Base-by-base conservation (phyloP, 2,329 filamentous ascomycete species). In the Xylaria sp. region DNA sequence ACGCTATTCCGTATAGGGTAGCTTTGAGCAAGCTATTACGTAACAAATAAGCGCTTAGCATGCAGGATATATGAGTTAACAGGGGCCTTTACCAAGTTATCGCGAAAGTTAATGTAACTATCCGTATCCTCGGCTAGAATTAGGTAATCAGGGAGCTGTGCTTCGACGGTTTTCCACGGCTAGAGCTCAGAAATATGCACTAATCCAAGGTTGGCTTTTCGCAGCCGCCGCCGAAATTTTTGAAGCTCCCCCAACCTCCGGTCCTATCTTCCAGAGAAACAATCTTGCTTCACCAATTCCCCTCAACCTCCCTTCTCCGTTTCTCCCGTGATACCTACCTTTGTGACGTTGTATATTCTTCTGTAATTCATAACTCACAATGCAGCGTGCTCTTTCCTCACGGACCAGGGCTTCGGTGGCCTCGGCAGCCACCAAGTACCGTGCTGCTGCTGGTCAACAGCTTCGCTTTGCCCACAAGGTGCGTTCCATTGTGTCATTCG, bases 391-490 rank as follows among this genome's bases (percentile, higher is more conserved):
- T 79, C 84, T 99, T 74, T 86, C 90, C 75, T 91, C 90, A 70
- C 83, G 85, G 75, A 81, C 89, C 72, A 83, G 91, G 81, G 87
- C 91, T 75, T 90, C 91, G 69, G 86, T 88, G 71, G 88, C 86
- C 66, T 84, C 88, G 74, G 83, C 83, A 63, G 79, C 86, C 68
- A 78, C 79, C 70, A 85, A 83, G 74, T 81, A 87, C 76, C 85
- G 87, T 71, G 80, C 86, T 63, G 78, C 80, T 72, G 77, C 83
- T 71, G 83, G 84, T 70, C 76, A 96, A 78, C 93, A 97, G 81
- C 86, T 96, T 77, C 86, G 94, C 75, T 99, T 96, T 76, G 91
- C 93, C 68, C 93, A 97, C 85, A 97, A 97, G 91, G 92, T 96
- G 83, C 64, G 72, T 68, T 37, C 1, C 23, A 53, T 54, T 6